These are phyloP conservation scores for Phytophthora sansomeana DNA, from an alignment of 352 stramenopile genomes.

Conservation along the genomic window DNA sequence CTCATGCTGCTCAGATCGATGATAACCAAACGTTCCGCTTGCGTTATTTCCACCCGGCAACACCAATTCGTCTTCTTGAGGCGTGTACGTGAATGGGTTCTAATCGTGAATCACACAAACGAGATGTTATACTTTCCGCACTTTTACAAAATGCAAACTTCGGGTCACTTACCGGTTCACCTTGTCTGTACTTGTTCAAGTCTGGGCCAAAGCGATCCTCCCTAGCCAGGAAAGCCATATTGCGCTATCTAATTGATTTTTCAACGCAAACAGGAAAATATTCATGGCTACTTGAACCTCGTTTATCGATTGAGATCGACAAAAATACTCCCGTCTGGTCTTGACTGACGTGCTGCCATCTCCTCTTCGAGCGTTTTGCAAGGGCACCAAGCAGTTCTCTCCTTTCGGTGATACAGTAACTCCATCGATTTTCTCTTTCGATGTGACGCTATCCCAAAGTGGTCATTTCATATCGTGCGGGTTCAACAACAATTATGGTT, in stretches of 20 bases:
- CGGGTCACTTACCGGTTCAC: conserved; percentile 46
- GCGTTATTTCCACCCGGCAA: background rate
- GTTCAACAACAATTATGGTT: conserved; percentile 2
- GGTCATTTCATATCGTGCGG: background rate
- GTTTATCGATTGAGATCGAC: background rate
- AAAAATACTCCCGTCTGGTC: background rate
- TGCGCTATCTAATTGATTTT: background rate
- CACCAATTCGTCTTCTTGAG: conserved; percentile 3
- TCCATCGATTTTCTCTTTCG: conserved; percentile 10
- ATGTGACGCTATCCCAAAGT: conserved; percentile 4
- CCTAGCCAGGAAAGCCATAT: conserved; percentile 61
- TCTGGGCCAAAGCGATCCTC: conserved; percentile 60
- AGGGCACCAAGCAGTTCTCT: background rate
- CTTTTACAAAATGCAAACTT: background rate
- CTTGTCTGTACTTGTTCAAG: conserved; percentile 43
- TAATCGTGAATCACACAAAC: conserved; percentile 9
- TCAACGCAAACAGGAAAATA: background rate
- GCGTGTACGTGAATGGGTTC: conserved; percentile 59
- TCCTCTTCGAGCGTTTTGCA: no score
- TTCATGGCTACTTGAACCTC: background rate
- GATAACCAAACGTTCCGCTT: conserved; percentile 50
- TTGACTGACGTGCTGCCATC: no score
- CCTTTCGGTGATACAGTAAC: background rate
- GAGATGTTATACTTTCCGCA: background rate
- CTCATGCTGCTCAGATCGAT: conserved; percentile 21